Evolutionary conservation across 192 early-diverging fungal genomes (phyloP).

Genomic region (Cladochytrium replicatum): DNA sequence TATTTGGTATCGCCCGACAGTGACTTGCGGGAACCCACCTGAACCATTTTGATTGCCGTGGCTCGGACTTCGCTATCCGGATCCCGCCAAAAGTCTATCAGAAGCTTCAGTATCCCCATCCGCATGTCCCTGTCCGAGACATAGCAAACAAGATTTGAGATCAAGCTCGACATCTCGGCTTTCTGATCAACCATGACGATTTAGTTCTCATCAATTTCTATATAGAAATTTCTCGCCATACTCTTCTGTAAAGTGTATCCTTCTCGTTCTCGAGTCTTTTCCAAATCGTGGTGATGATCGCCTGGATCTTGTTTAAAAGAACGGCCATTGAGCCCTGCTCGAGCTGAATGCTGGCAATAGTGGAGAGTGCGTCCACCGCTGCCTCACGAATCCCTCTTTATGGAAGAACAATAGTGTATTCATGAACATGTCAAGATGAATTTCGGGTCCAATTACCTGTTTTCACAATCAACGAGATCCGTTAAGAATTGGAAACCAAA

Average conservation of each 20-base stretch:
- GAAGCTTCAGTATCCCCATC: conserved; percentile 18
- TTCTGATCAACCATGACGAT: conserved; percentile 19
- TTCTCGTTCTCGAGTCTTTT: conserved; percentile 11
- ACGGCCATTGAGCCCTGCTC: conserved; percentile 13
- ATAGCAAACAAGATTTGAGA: conserved; percentile 27
- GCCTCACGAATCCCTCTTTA: conserved; percentile 33
- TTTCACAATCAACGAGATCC: conserved; percentile 40
- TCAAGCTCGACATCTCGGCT: conserved; percentile 35
- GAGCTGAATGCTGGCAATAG: conserved; percentile 27
- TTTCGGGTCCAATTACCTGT: conserved; percentile 19
- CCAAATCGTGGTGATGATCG: not conserved
- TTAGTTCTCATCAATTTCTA: not conserved
- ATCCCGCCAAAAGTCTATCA: conserved; percentile 42
- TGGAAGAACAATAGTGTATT: not conserved
- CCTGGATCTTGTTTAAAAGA: conserved; percentile 5
- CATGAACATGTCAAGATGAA: not conserved
- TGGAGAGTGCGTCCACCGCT: conserved; percentile 31
- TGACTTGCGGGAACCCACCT: conserved; percentile 1
- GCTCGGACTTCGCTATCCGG: conserved; percentile 42
- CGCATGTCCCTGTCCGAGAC: conserved; percentile 12
- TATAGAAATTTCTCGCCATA: not conserved
- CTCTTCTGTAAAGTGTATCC: not conserved
- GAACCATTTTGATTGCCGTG: conserved; percentile 39
- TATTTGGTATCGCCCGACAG: not conserved
- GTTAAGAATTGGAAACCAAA: conserved; percentile 32